Evolutionary conservation across 2,329 filamentous ascomycete species (phyloP).

Genomic region (Scytalidium lignicola): DNA sequence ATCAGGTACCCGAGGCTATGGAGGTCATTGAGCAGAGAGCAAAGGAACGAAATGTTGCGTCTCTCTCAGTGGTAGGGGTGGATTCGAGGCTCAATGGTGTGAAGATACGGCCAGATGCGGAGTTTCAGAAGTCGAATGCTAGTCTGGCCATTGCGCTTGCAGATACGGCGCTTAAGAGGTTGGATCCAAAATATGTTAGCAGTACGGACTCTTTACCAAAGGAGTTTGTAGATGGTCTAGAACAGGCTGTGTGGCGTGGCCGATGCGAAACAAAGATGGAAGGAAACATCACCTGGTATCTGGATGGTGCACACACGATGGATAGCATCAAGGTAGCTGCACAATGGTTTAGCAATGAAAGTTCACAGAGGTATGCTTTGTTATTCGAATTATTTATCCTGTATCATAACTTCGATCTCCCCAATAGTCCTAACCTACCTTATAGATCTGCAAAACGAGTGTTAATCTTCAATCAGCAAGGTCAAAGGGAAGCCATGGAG

Average conservation of each 20-base stretch:
- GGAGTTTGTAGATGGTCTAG: slow-evolving; percentile 67
- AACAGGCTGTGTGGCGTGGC: slow-evolving; percentile 71
- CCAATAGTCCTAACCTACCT: neutral
- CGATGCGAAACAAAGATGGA: slow-evolving; percentile 63
- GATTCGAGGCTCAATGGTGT: slow-evolving; percentile 40
- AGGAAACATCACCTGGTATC: slow-evolving; percentile 68
- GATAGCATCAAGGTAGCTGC: slow-evolving; percentile 82
- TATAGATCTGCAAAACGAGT: slow-evolving; percentile 37
- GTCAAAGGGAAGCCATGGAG: slow-evolving; percentile 35
- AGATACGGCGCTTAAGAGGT: slow-evolving; percentile 40
- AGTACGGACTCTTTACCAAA: slow-evolving; percentile 41
- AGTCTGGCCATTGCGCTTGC: slow-evolving; percentile 47
- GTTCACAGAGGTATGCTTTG: slow-evolving; percentile 23
- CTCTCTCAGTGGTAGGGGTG: slow-evolving; percentile 39
- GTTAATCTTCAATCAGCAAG: slow-evolving; percentile 87
- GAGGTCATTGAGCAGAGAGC: slow-evolving; percentile 47
- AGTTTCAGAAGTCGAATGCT: slow-evolving; percentile 57
- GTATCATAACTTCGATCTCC: too few species aligned
- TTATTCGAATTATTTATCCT: too few species aligned
- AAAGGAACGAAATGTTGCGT: slow-evolving; percentile 42
- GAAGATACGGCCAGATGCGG: slow-evolving; percentile 45
- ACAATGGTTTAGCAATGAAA: slow-evolving; percentile 68
- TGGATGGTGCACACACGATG: slow-evolving; percentile 89
- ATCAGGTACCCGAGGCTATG: slow-evolving; percentile 42
- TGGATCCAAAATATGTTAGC: slow-evolving; percentile 28